phyloP scores from a whole-genome alignment of 2,329 filamentous ascomycete genomes.

The Exserohilum turcica region DNA sequence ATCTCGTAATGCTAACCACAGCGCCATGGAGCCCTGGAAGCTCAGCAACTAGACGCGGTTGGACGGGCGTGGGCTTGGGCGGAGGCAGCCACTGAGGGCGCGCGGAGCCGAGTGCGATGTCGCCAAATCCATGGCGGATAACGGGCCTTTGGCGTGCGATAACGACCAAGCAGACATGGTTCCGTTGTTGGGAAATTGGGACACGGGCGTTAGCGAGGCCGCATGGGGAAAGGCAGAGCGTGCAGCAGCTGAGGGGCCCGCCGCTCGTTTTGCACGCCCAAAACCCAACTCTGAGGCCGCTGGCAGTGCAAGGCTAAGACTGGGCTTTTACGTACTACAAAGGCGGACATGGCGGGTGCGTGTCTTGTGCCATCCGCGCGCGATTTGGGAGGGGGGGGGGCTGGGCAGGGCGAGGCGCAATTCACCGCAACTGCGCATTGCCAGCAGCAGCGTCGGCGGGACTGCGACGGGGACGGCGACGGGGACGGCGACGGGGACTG shows the following conservation, averaged over 20 bases:
- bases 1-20: constrained; percentile 33
- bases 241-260: constrained; percentile 5
- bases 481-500: too few relatives aligned
- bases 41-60: constrained; percentile 6
- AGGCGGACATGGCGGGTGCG: constrained; percentile 14
- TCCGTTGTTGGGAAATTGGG: constrained; percentile 18
- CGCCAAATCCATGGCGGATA: not conserved
- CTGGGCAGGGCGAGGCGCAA: constrained; percentile 19
- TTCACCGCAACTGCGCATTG: constrained; percentile 15
- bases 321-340: constrained; percentile 34
- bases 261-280: constrained; percentile 18
- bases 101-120: constrained; percentile 6
- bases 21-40: constrained; percentile 16
- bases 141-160: constrained; percentile 7
- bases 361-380: constrained; percentile 15
- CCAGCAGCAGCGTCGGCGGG: constrained; percentile 11
- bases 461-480: too few relatives aligned
- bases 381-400: constrained; percentile 20
- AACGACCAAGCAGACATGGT: constrained; percentile 1
- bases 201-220: constrained; percentile 5
- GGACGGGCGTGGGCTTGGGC: not conserved
- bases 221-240: constrained; percentile 1
- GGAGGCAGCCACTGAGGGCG: constrained; percentile 5
- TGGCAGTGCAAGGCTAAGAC: constrained; percentile 20
- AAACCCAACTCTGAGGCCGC: constrained; percentile 26